A percentile compares a stretch with the other conserved stretches of the same genome.
Conservation (phyloP, 495 filamentous ascomycete species). For the Aspergillus baeticus region DNA sequence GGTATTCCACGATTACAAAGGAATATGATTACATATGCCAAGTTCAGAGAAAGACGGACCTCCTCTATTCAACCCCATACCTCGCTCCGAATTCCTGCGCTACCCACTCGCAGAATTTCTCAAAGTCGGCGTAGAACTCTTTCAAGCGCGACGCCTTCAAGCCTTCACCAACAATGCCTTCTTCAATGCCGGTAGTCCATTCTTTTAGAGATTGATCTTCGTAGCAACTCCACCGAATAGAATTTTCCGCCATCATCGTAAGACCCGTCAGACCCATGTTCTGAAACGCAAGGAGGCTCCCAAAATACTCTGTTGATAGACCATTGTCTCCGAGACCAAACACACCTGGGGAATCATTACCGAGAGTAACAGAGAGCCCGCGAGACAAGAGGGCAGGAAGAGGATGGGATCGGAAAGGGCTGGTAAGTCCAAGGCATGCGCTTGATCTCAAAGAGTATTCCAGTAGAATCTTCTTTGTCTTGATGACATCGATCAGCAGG, state of each 20-base stretch:
- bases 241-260: slow-evolving; percentile 87
- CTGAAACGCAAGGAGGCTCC: slow-evolving; percentile 80
- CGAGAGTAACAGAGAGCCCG: slow-evolving; percentile 64
- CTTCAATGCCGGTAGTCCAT: slow-evolving; percentile 69
- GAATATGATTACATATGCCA: background rate
- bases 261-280: slow-evolving; percentile 71
- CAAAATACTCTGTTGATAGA: slow-evolving; percentile 89
- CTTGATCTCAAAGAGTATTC: slow-evolving; percentile 88
- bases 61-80: background rate
- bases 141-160: slow-evolving; percentile 68
- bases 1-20: too few relatives aligned
- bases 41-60: background rate
- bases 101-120: slow-evolving; percentile 89
- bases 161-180: slow-evolving; percentile 72
- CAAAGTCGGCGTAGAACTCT: slow-evolving; percentile 79
- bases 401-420: slow-evolving; percentile 73
- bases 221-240: slow-evolving; percentile 84
- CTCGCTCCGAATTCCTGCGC: slow-evolving; percentile 65
- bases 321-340: slow-evolving; percentile 73
- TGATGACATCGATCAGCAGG: slow-evolving; percentile 79
- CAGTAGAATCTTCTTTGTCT: slow-evolving; percentile 81
- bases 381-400: slow-evolving; percentile 81
- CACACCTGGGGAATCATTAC: slow-evolving; percentile 84
- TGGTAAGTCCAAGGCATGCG: slow-evolving; percentile 75
- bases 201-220: slow-evolving; percentile 69